phyloP scores from a whole-genome alignment of 768 basidiomycete species.

The Termitomyces sp. region DNA sequence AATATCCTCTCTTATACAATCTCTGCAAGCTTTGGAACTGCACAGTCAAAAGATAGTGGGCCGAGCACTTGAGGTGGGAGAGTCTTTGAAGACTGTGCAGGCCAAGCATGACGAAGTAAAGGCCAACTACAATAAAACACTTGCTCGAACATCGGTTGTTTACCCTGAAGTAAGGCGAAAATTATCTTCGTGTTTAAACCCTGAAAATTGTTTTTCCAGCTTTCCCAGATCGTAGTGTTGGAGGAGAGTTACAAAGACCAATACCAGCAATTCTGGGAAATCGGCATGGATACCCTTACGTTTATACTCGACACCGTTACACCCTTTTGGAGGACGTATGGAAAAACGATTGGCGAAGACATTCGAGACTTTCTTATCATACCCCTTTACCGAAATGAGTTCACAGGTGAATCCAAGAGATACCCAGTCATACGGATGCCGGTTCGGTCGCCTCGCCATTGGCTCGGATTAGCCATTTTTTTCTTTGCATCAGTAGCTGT shows the following conservation, averaged over 20 bases:
- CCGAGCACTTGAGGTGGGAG: constrained; percentile 44
- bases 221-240: constrained; percentile 62
- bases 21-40: constrained; percentile 44
- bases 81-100: constrained; percentile 48
- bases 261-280: constrained; percentile 78
- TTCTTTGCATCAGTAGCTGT: constrained; percentile 40
- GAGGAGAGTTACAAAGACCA: constrained; percentile 79
- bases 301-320: constrained; percentile 71
- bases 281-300: constrained; percentile 74
- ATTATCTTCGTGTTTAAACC: background rate
- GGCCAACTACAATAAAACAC: constrained; percentile 55
- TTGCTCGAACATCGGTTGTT: constrained; percentile 64
- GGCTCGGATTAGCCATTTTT: constrained; percentile 56
- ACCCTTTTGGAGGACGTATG: constrained; percentile 78
- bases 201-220: constrained; percentile 27
- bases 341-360: constrained; percentile 77
- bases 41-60: constrained; percentile 37
- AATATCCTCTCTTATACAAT: constrained; percentile 41
- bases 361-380: constrained; percentile 77
- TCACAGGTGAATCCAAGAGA: constrained; percentile 69
- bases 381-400: constrained; percentile 79
- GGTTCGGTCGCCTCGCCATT: constrained; percentile 59
- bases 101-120: constrained; percentile 51
- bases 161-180: constrained; percentile 62
- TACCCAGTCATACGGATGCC: constrained; percentile 58